Base-by-base conservation (phyloP, 495 filamentous ascomycete genomes). In the Aspergillus nidulans region DNA sequence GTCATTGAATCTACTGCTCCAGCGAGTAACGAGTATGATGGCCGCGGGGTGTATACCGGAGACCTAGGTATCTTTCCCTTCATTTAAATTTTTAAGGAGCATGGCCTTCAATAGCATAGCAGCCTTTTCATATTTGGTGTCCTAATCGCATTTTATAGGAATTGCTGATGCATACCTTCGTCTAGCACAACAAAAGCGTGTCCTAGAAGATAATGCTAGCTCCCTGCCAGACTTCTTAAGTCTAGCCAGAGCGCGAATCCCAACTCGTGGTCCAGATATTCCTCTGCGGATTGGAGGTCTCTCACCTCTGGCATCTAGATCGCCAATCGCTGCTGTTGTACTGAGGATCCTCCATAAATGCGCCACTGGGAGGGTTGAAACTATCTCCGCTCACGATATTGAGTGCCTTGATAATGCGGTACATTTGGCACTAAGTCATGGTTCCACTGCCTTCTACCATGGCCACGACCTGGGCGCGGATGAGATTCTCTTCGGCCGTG, bases 401-500 rank as follows among this genome's bases (percentile, higher is more conserved):
- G 43, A 43, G n/a, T 59, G 52, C 26, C 60, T 77, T 18, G 38
- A 55, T 8, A 53, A 73, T 12, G 70, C 65, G 1, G 56, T 71
- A 5, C 56, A 68, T 6, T 9, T 64, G 6, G 68, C 73, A 2
- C 57, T 75, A n/a, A 52, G 58, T 12, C 72, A 75, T 59, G 66
- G 59, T 1, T 61, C 52, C 38, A 39, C 72, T n/a, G 58, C 69
- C 19, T 26, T 57, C 8, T 67, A 73, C 53, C 58, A 62, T 43
- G 69, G 59, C 44, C 60, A 54, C 9, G 57, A 59, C 15, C 65
- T 75, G 49, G 73, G 74, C 3, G 69, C 61, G 4, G 76, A 75
- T 49, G 74, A 79, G 53, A 56, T 77, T 20, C 25, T 78, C 2
- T 76, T 64, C 57, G 75, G 76, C 23, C 66, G 75, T 19, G 68